These are phyloP conservation scores for Cyclotella choctawhatcheeana DNA, from an alignment of 108 stramenopile genomes.

Conservation along the genomic window DNA sequence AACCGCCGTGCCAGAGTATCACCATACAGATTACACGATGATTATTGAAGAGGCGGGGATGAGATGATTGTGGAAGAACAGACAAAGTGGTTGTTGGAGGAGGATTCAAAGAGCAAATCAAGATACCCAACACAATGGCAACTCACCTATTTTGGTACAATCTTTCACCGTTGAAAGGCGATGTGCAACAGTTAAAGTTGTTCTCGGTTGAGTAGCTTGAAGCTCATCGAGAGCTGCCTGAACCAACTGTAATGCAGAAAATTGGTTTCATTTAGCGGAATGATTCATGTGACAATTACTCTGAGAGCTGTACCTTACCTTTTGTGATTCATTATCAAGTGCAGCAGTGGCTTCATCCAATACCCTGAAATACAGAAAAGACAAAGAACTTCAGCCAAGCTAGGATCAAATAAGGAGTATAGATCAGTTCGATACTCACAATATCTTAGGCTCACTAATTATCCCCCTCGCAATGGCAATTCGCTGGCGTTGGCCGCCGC, in stretches of 20 bases:
- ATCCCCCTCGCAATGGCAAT: conserved; percentile 37
- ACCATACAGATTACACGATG: too few species aligned
- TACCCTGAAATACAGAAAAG: conserved; percentile 6
- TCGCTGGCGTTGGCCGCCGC: conserved; percentile 33
- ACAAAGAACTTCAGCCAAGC: not conserved
- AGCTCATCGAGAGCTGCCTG: conserved; percentile 43
- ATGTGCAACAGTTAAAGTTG: conserved; percentile 67
- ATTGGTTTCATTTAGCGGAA: too few species aligned
- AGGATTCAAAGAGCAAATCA: too few species aligned
- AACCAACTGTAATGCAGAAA: conserved; percentile 33
- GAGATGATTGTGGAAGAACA: too few species aligned
- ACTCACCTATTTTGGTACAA: conserved; percentile 79
- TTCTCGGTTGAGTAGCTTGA: conserved; percentile 42
- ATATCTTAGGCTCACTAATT: conserved; percentile 19
- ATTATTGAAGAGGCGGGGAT: too few species aligned
- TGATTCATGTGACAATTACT: too few species aligned
- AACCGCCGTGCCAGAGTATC: too few species aligned
- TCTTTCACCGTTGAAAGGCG: conserved; percentile 64
- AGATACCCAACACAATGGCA: too few species aligned
- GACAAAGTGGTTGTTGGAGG: too few species aligned
- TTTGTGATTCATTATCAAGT: conserved; percentile 60
- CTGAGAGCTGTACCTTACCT: not conserved
- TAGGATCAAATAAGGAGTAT: not conserved
- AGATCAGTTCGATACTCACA: not conserved
- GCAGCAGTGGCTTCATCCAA: conserved; percentile 51